phyloP scores from a whole-genome alignment of 495 filamentous ascomycete species.

The Neurospora hispaniola region DNA sequence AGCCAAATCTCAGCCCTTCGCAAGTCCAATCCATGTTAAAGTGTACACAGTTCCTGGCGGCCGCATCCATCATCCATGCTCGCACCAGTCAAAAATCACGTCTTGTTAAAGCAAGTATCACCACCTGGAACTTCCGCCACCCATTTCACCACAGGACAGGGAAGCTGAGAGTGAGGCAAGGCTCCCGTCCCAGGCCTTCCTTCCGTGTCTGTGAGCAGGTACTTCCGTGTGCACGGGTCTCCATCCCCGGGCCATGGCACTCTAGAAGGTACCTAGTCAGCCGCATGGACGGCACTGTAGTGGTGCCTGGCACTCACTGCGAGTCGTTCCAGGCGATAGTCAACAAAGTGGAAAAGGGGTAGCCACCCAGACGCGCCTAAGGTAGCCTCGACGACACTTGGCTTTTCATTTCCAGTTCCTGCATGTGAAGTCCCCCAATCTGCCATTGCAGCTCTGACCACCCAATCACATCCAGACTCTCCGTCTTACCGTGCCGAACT shows the following conservation, averaged over 20 bases:
- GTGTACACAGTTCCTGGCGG: not conserved
- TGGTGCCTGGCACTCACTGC: not conserved
- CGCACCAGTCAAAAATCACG: not conserved
- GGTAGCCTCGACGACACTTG: constrained; percentile 1
- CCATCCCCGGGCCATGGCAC: not conserved
- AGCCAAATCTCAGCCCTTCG: not conserved
- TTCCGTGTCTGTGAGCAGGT: not conserved
- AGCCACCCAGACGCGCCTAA: constrained; percentile 5
- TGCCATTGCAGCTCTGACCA: constrained; percentile 4
- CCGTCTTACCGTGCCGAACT: constrained; percentile 1
- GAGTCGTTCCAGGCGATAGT: not conserved
- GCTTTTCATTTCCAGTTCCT: constrained; percentile 22
- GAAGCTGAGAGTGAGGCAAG: not conserved
- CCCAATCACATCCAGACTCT: constrained; percentile 10
- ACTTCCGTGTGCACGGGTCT: not conserved
- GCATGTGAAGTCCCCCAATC: constrained; percentile 19
- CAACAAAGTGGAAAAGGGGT: constrained; percentile 12
- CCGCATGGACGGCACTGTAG: not conserved
- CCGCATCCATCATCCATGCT: not conserved
- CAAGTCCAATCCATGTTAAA: not conserved
- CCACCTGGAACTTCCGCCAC: not conserved
- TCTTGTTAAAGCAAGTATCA: not conserved
- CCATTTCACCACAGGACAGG: not conserved
- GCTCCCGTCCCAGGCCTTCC: not conserved
- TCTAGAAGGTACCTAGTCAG: not conserved